Base-by-base conservation (phyloP, 1,284 basidiomycete genomes). In the Boletus sp. region DNA sequence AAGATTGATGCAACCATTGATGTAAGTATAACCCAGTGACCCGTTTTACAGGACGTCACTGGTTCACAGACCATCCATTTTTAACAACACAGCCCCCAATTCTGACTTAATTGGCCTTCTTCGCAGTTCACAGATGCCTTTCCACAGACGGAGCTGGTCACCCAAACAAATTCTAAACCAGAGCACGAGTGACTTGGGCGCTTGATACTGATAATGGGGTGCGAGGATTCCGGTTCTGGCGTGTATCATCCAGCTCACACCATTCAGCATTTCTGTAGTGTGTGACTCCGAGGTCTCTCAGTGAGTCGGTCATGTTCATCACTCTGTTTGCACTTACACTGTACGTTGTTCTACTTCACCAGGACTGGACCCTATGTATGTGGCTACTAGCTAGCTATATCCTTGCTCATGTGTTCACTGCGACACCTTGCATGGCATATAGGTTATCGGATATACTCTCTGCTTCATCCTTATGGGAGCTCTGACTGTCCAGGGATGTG, bases 391-490 rank as follows among this genome's bases (percentile, higher is more conserved):
- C n/a, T 23, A 17, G n/a, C n/a, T n/a, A n/a, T 27, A 23, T 33
- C 28, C 3, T 53, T 38, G n/a, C n/a, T n/a, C n/a, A n/a, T 4
- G 16, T 5, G 21, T 17, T 8, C 21, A 11, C 19, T 14, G 6
- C 28, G n/a, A 58, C 16, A 16, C 14, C 25, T 16, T 5, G 11
- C 14, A 4, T 25, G 19, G 25, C 13, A 14, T 27, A 7, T 28
- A 63, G 62, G 7, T 30, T 8, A 28, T 64, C 33, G 55, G 61
- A 33, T 44, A 48, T 30, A 59, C 30, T 13, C 30, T 63, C 13
- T 54, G n/a, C 40, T 64, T 64, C 14, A n/a, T 25, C 1, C 56
- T 63, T 6, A 64, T 59, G 62, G 62, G 62, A 21, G 47, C 40
- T 16, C 21, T 63, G 4, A 13, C 8, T 23, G 50, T 62, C 23